These are phyloP conservation scores for Colletotrichum orbiculare DNA, from an alignment of 2,329 filamentous ascomycete species.

Conservation along the genomic window DNA sequence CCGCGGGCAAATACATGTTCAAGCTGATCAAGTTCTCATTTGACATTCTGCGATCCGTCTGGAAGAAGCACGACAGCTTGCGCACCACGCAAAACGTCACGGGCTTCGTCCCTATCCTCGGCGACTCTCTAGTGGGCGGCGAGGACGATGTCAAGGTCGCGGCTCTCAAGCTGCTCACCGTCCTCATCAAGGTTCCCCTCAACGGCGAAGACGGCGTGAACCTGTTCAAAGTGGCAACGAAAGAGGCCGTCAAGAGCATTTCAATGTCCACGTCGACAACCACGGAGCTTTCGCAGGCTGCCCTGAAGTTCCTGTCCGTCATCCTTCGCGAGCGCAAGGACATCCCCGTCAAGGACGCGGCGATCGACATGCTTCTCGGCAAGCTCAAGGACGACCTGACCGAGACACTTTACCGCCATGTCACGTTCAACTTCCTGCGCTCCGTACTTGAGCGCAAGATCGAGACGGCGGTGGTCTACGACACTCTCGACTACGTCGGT, in stretches of 20 bases:
- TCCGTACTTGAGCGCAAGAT: constrained; percentile 87
- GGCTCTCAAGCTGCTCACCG: constrained; percentile 84
- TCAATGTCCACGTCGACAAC: constrained; percentile 81
- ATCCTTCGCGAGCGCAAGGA: constrained; percentile 84
- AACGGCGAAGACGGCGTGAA: constrained; percentile 73
- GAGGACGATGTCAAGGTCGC: constrained; percentile 95
- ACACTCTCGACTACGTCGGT: constrained; percentile 88
- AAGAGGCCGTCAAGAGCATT: constrained; percentile 85
- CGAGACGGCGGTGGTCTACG: constrained; percentile 88
- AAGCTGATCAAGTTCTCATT: constrained; percentile 91
- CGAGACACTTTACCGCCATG: constrained; percentile 89
- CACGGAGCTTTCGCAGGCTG: constrained; percentile 86
- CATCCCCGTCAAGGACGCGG: constrained; percentile 80
- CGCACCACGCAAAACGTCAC: constrained; percentile 82
- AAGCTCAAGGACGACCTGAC: constrained; percentile 90
- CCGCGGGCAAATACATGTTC: constrained; percentile 82
- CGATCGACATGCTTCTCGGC: constrained; percentile 83
- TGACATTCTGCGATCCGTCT: constrained; percentile 85
- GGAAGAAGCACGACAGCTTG: constrained; percentile 86
- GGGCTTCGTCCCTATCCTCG: constrained; percentile 89
- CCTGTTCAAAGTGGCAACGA: constrained; percentile 80
- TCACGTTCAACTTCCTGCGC: constrained; percentile 94
- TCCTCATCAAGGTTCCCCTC: constrained; percentile 87
- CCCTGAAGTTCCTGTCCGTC: constrained; percentile 87
- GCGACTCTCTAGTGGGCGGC: constrained; percentile 83